Evolutionary conservation across 2,329 filamentous ascomycete genomes (phyloP).

Genomic region (Aspergillus caelatus): DNA sequence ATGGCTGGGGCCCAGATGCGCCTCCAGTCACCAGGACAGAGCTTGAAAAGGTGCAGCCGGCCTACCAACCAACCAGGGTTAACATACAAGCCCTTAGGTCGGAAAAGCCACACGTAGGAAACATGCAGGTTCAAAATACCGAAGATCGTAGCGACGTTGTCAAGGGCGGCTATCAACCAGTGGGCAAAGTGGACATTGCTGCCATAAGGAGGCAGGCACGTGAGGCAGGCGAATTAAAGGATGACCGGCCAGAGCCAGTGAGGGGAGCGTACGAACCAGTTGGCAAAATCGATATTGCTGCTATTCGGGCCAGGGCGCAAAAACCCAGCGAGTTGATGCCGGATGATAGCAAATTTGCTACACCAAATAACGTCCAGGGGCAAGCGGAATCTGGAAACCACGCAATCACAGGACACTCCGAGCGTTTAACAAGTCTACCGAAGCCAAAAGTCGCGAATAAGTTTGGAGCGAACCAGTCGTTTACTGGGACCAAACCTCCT

Average conservation of each 20-base stretch:
- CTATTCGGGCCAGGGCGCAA: constrained; percentile 83
- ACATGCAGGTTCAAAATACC: constrained; percentile 52
- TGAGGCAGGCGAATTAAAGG: constrained; percentile 57
- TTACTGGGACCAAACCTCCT: constrained; percentile 87
- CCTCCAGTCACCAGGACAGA: constrained; percentile 85
- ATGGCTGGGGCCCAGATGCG: constrained; percentile 94
- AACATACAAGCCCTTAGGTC: constrained; percentile 84
- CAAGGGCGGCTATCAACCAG: constrained; percentile 83
- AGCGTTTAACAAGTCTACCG: constrained; percentile 81
- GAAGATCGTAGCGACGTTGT: constrained; percentile 66
- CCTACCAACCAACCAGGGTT: constrained; percentile 94
- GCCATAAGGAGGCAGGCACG: constrained; percentile 77
- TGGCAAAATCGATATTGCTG: constrained; percentile 95
- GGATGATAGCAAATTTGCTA: constrained; percentile 45
- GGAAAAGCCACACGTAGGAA: constrained; percentile 64
- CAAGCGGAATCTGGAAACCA: constrained; percentile 74
- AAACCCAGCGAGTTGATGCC: constrained; percentile 51
- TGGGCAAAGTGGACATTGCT: constrained; percentile 97
- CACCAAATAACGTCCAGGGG: constrained; percentile 51
- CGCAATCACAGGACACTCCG: constrained; percentile 71
- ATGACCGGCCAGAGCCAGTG: constrained; percentile 80
- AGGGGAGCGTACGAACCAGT: constrained; percentile 94
- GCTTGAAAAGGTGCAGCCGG: constrained; percentile 86
- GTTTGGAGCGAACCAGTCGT: constrained; percentile 72
- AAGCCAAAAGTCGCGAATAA: constrained; percentile 95